Evolutionary conservation across 805 yeast genomes (phyloP).

Genomic region (Ogataea ganodermae): DNA sequence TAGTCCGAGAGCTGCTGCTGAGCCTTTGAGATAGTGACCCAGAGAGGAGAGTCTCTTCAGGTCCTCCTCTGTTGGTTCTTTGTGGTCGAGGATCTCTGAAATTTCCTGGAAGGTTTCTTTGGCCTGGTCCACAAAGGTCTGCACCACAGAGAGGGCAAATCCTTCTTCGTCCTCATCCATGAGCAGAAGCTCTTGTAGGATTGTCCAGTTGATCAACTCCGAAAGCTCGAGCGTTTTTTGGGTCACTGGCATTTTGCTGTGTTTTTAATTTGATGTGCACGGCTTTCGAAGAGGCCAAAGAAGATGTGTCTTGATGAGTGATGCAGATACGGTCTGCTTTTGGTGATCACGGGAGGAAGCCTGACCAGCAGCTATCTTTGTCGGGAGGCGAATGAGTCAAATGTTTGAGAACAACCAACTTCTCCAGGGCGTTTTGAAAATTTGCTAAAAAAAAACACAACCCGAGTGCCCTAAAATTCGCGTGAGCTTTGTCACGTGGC

Average conservation of each 20-base stretch:
- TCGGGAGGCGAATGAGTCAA: neutral
- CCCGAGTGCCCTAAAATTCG: neutral
- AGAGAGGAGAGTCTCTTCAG: conserved; percentile 65
- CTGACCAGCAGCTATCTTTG: conserved; percentile 6
- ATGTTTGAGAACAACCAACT: neutral
- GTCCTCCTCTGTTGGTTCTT: conserved; percentile 37
- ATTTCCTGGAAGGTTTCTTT: conserved; percentile 74
- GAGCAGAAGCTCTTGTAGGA: conserved; percentile 80
- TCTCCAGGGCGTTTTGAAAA: conserved; percentile 6
- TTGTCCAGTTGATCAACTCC: conserved; percentile 84
- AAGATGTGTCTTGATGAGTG: neutral
- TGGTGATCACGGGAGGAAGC: neutral
- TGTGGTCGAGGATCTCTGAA: conserved; percentile 47
- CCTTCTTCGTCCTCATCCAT: conserved; percentile 98
- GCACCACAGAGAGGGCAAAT: conserved; percentile 74
- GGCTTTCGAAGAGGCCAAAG: neutral
- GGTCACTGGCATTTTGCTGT: conserved; percentile 25
- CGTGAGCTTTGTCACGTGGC: conserved; percentile 1
- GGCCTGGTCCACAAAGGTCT: conserved; percentile 89
- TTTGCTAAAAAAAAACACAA: conserved; percentile 3
- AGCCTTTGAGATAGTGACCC: conserved; percentile 94
- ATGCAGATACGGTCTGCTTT: neutral
- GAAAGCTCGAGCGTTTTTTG: conserved; percentile 40
- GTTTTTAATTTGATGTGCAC: neutral
- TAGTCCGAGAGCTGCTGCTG: conserved; percentile 92